A percentile compares a stretch with the other conserved stretches of the same genome.
phyloP scores from a whole-genome alignment of 768 basidiomycete species.

The Holtermanniella nyarrowii region DNA sequence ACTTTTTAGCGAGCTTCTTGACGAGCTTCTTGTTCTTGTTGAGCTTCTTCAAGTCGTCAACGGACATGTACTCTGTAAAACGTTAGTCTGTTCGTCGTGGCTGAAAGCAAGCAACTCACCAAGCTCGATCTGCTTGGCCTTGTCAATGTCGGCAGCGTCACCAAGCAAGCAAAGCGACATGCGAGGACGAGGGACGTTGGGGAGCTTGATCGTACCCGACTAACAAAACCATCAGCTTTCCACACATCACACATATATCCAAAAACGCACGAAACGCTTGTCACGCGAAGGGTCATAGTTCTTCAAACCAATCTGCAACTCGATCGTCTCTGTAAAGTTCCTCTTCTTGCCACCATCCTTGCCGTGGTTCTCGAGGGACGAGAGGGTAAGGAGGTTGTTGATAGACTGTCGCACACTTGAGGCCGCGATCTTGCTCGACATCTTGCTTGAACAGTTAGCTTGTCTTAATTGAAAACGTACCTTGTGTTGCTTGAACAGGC shows the following conservation, averaged over 20 bases:
- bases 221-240: not conserved
- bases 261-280: conserved; percentile 85
- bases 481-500: too few species aligned
- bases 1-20: conserved; percentile 99
- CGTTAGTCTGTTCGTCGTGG: not conserved
- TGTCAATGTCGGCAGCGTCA: conserved; percentile 96
- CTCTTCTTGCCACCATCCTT: conserved; percentile 42
- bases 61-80: conserved; percentile 56
- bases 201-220: conserved; percentile 54
- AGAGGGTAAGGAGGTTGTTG: conserved; percentile 74
- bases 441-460: conserved; percentile 15
- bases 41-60: conserved; percentile 99
- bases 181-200: conserved; percentile 93
- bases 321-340: conserved; percentile 44
- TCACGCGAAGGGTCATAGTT: conserved; percentile 82
- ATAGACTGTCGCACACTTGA: conserved; percentile 99
- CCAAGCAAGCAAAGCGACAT: conserved; percentile 99
- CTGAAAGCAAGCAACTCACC: conserved; percentile 38
- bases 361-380: conserved; percentile 62
- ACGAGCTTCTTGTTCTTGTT: conserved; percentile 99
- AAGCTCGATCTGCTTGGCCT: conserved; percentile 92
- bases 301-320: conserved; percentile 43
- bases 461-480: too few species aligned
- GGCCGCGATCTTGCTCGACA: conserved; percentile 74
- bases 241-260: not conserved